Evolutionary conservation across 2,329 filamentous ascomycete genomes (phyloP).

Genomic region (Fusarium sp.): DNA sequence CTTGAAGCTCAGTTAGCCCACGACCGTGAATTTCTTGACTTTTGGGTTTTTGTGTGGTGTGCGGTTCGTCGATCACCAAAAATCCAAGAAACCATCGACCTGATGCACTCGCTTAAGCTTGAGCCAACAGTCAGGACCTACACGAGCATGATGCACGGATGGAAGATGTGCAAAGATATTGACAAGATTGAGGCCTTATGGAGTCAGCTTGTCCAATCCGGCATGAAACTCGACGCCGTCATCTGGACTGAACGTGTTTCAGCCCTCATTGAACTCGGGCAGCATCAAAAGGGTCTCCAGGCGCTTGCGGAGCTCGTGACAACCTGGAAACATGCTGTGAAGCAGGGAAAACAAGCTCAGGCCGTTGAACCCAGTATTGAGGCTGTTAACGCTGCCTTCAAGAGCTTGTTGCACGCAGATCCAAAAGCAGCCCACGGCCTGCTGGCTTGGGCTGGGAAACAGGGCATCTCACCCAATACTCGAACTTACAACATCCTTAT

Average conservation of each 20-base stretch:
- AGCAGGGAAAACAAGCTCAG: slow-evolving; percentile 43
- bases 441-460: slow-evolving; percentile 69
- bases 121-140: slow-evolving; percentile 75
- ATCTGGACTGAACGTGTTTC: slow-evolving; percentile 80
- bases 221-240: slow-evolving; percentile 70
- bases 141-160: slow-evolving; percentile 80
- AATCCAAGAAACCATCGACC: slow-evolving; percentile 56
- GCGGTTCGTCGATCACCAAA: slow-evolving; percentile 48
- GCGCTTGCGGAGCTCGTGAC: slow-evolving; percentile 76
- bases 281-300: slow-evolving; percentile 68
- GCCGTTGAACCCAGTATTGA: slow-evolving; percentile 71
- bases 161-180: slow-evolving; percentile 69
- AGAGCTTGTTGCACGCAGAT: slow-evolving; percentile 69
- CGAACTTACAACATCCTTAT: slow-evolving; percentile 79
- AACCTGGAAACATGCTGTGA: slow-evolving; percentile 65
- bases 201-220: slow-evolving; percentile 70
- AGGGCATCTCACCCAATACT: slow-evolving; percentile 68
- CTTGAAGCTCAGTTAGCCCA: slow-evolving; percentile 50
- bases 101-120: slow-evolving; percentile 63
- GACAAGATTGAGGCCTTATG: slow-evolving; percentile 76
- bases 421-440: slow-evolving; percentile 65
- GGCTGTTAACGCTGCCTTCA: slow-evolving; percentile 77
- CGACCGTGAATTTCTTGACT: slow-evolving; percentile 56
- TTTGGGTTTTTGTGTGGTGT: slow-evolving; percentile 58
- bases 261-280: slow-evolving; percentile 70